Conservation (phyloP, 306 rosid genomes). For the Dryas alaskensis region DNA sequence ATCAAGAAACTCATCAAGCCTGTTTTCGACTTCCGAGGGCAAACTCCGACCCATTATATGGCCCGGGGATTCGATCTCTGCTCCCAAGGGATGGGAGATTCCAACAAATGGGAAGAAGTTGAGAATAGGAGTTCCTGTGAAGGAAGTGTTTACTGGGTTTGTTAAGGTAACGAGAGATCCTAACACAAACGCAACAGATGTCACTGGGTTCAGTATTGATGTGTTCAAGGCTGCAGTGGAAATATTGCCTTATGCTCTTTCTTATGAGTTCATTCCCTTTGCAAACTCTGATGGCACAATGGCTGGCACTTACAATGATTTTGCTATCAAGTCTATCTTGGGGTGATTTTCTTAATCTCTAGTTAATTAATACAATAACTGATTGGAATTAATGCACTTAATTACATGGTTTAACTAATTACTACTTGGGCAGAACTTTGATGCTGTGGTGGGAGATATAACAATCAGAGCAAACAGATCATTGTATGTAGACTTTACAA, state of each 20-base stretch:
- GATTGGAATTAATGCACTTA: too few relatives aligned
- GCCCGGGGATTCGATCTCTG: conserved; percentile 30
- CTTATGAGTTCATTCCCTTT: conserved; percentile 28
- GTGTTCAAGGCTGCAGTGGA: conserved; percentile 44
- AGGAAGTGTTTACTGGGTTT: conserved; percentile 37
- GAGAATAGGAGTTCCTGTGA: conserved; percentile 47
- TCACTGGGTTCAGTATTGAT: conserved; percentile 52
- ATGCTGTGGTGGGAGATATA: conserved; percentile 43
- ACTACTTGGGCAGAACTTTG: conserved; percentile 28
- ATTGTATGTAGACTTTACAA: conserved; percentile 45
- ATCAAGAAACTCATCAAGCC: not conserved
- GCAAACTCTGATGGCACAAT: not conserved
- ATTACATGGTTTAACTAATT: too few relatives aligned
- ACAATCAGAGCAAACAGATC: conserved; percentile 52
- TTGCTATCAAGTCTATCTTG: conserved; percentile 34
- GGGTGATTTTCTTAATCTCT: conserved; percentile 31
- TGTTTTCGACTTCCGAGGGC: conserved; percentile 9
- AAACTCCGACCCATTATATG: conserved; percentile 33
- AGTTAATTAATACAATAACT: too few relatives aligned
- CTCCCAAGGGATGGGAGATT: conserved; percentile 44
- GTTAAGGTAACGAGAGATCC: conserved; percentile 22
- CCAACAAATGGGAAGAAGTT: conserved; percentile 29
- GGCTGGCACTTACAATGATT: conserved; percentile 26
- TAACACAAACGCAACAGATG: conserved; percentile 16
- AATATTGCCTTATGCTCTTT: conserved; percentile 29